Conservation (phyloP, 257 asterid species). For the Haberlea rhodopensis region DNA sequence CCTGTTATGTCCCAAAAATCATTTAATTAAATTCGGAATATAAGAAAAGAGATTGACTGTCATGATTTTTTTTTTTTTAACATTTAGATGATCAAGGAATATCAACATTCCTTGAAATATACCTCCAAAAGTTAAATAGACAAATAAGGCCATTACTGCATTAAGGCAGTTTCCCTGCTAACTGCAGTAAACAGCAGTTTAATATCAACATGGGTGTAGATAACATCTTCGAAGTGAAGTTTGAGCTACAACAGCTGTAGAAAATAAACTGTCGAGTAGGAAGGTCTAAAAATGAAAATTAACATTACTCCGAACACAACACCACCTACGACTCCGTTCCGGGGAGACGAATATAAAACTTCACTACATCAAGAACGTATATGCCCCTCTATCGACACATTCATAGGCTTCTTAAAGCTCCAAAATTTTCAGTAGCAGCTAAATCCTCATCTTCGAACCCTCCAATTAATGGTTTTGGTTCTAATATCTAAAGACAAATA, state of each 20-base stretch:
- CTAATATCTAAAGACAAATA: slow-evolving; percentile 13
- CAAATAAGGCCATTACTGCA: no score
- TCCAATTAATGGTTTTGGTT: slow-evolving; percentile 9
- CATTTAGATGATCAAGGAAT: no score
- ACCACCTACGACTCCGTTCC: slow-evolving; percentile 1
- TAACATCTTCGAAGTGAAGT: no score
- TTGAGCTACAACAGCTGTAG: not conserved
- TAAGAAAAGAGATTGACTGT: no score
- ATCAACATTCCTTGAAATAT: no score
- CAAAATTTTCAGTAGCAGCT: slow-evolving; percentile 21
- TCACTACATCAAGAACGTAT: slow-evolving; percentile 9
- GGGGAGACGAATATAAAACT: not conserved
- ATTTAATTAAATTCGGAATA: no score
- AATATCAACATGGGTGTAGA: no score
- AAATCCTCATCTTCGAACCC: slow-evolving; percentile 4
- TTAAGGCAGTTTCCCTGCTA: no score
- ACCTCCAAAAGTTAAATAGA: no score
- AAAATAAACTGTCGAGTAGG: not conserved
- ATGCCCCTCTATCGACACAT: not conserved
- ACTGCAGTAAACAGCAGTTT: no score
- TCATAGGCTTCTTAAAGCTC: not conserved
- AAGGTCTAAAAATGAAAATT: not conserved
- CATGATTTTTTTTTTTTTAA: no score
- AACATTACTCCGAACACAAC: not conserved
- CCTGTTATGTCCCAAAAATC: no score